These are phyloP conservation scores for Thymus mandschuricus DNA, from an alignment of 257 asterid genomes.

Conservation along the genomic window DNA sequence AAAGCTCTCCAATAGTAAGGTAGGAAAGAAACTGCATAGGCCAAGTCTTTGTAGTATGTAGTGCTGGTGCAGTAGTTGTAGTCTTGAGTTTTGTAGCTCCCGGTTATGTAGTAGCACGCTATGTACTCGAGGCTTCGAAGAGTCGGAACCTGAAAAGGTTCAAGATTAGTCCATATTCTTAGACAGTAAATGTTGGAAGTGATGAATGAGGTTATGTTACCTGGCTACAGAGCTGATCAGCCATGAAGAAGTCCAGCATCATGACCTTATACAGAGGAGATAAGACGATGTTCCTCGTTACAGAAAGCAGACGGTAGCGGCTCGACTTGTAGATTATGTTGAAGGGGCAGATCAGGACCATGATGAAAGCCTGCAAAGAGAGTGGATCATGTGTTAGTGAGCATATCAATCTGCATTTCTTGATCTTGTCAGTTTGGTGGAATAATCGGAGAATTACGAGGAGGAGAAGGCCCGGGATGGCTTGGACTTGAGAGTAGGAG, in stretches of 20 bases:
- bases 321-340: conserved; percentile 82
- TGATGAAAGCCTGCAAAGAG: conserved; percentile 51
- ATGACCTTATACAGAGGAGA: conserved; percentile 87
- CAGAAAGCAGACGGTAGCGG: conserved; percentile 69
- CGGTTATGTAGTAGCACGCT: conserved; percentile 88
- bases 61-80: conserved; percentile 78
- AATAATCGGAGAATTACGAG: conserved; percentile 46
- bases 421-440: conserved; percentile 38
- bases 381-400: neutral
- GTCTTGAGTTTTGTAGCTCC: conserved; percentile 86
- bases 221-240: conserved; percentile 99
- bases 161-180: neutral
- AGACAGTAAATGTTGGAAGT: neutral
- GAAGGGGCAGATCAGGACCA: conserved; percentile 73
- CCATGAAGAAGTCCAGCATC: conserved; percentile 96
- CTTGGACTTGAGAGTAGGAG: conserved; percentile 61
- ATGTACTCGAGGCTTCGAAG: conserved; percentile 75
- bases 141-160: conserved; percentile 65
- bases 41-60: conserved; percentile 75
- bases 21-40: conserved; percentile 90
- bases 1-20: conserved; percentile 98
- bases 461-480: conserved; percentile 76
- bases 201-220: conserved; percentile 34
- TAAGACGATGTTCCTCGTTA: conserved; percentile 65
- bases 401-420: conserved; percentile 43